A percentile compares a stretch with the other conserved stretches of the same genome.
These are phyloP conservation scores for Pseudodiploospora longispora DNA, from an alignment of 2,329 filamentous ascomycete species.

Conservation along the genomic window DNA sequence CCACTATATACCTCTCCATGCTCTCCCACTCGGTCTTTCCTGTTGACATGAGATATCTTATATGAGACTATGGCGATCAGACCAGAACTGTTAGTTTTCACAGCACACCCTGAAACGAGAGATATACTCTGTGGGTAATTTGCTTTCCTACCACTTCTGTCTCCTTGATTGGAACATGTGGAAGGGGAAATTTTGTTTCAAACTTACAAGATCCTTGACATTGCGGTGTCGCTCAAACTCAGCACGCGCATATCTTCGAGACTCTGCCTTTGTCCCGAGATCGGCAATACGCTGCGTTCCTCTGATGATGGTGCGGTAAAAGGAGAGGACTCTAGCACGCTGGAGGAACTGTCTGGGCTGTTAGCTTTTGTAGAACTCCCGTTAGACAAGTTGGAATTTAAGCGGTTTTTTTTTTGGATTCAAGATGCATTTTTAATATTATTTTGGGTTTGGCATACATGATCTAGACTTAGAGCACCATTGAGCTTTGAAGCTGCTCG, in stretches of 20 bases:
- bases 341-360: slow-evolving; percentile 46
- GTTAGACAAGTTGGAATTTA: background rate
- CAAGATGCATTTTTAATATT: background rate
- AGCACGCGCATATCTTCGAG: slow-evolving; percentile 45
- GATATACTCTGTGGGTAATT: too few species aligned
- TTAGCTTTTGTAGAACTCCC: background rate
- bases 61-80: slow-evolving; percentile 39
- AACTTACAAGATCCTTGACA: slow-evolving; percentile 48
- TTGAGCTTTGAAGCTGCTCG: slow-evolving; percentile 21
- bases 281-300: slow-evolving; percentile 46
- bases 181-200: background rate
- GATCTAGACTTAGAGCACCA: slow-evolving; percentile 46
- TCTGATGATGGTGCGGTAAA: slow-evolving; percentile 52
- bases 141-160: too few species aligned
- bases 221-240: slow-evolving; percentile 53
- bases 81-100: too few species aligned
- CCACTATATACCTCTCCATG: slow-evolving; percentile 41
- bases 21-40: slow-evolving; percentile 59
- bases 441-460: slow-evolving; percentile 31
- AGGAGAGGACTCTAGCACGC: slow-evolving; percentile 42
- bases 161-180: background rate
- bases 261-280: slow-evolving; percentile 44
- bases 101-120: too few species aligned
- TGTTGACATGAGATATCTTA: slow-evolving; percentile 55
- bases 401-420: background rate